A percentile compares a stretch with the other conserved stretches of the same genome.
phyloP scores from a whole-genome alignment of 208 protist species.

The Borovskyia barvae region DNA sequence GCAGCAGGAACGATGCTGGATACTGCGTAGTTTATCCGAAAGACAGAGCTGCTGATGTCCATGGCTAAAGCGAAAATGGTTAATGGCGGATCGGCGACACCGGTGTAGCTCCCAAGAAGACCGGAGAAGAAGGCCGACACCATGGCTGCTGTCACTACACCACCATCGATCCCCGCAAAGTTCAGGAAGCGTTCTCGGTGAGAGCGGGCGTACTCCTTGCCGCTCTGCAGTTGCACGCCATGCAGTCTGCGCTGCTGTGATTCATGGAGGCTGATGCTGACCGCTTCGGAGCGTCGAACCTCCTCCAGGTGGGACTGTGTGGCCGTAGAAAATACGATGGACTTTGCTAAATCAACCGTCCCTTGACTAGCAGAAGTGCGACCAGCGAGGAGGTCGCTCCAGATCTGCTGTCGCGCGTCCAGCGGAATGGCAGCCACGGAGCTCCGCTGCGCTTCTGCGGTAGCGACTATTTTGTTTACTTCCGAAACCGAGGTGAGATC shows the following conservation, averaged over 20 bases:
- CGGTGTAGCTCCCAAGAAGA: constrained; percentile 29
- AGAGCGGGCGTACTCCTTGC: neutral
- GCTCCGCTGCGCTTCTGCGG: too few species aligned
- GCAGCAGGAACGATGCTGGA: constrained; percentile 26
- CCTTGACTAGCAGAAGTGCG: too few species aligned
- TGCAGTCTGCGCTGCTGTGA: constrained; percentile 24
- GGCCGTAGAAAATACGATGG: constrained; percentile 10
- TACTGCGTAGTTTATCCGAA: constrained; percentile 33
- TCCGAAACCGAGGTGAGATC: too few species aligned
- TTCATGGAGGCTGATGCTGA: constrained; percentile 22
- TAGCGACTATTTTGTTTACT: too few species aligned
- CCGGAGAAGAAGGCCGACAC: constrained; percentile 35
- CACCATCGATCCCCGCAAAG: constrained; percentile 27
- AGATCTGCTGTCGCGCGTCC: too few species aligned
- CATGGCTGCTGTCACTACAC: constrained; percentile 24
- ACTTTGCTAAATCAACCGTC: constrained; percentile 15
- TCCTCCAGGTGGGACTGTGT: constrained; percentile 6
- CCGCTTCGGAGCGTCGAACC: constrained; percentile 7
- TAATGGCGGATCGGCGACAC: constrained; percentile 22
- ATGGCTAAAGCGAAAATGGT: constrained; percentile 31
- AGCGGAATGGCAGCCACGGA: too few species aligned
- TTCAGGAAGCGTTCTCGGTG: constrained; percentile 10
- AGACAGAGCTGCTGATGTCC: constrained; percentile 26
- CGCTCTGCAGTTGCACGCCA: constrained; percentile 7
- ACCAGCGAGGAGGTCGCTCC: too few species aligned